Percentiles rank a stretch among this genome's conserved stretches.
Evolutionary conservation across 345 rosid genomes (phyloP).

Genomic region (Geranium brycei): DNA sequence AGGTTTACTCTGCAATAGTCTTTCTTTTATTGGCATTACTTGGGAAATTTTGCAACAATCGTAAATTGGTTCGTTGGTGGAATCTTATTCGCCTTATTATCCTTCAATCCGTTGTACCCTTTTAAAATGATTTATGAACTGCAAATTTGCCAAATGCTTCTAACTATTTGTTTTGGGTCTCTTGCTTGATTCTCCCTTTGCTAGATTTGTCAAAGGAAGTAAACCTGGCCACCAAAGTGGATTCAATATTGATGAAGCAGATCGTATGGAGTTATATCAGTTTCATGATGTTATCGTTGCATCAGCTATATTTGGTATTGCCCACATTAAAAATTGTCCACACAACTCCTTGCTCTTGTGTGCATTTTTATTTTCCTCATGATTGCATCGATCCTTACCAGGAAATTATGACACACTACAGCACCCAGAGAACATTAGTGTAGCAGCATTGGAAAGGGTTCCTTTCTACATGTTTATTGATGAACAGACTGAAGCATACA

Average conservation of each 20-base stretch:
- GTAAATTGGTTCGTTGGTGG: not conserved
- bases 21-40: not conserved
- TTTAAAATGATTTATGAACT: not conserved
- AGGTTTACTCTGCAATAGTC: slow-evolving; percentile 14
- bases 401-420: slow-evolving; percentile 78
- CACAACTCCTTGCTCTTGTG: slow-evolving; percentile 1
- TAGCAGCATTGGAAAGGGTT: slow-evolving; percentile 41
- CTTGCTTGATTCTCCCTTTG: slow-evolving; percentile 1
- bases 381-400: slow-evolving; percentile 17
- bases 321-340: slow-evolving; percentile 3
- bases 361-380: slow-evolving; percentile 7
- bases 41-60: not conserved
- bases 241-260: slow-evolving; percentile 71
- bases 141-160: too few relatives aligned
- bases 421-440: slow-evolving; percentile 59
- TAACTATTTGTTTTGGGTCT: slow-evolving; percentile 4
- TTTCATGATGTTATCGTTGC: slow-evolving; percentile 65
- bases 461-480: slow-evolving; percentile 90
- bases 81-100: not conserved
- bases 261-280: slow-evolving; percentile 44
- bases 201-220: slow-evolving; percentile 60
- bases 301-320: slow-evolving; percentile 81
- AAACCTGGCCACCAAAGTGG: slow-evolving; percentile 64
- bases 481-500: slow-evolving; percentile 64
- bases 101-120: not conserved